Evolutionary conservation across 345 rosid species (phyloP), one percentile per base, ranked within the genome.

Genomic region (Noccaea caerulescens): DNA sequence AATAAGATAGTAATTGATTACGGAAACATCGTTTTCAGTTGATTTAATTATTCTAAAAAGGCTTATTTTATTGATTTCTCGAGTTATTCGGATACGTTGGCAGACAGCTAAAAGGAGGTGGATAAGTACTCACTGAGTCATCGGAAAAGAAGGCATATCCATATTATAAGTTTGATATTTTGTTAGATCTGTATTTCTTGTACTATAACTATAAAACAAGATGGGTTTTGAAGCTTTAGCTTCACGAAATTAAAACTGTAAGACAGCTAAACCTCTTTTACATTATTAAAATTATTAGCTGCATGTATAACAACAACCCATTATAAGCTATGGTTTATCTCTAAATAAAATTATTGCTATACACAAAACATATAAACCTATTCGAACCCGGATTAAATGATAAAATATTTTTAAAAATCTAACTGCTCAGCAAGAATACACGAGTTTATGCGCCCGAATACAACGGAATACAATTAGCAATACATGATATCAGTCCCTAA

Each of bases 51-150:
- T 33, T 7, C 32, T 27, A 8, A n/a, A 9, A 43, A 39, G n/a
- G 46, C 9, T 23, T 68, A 36, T 23, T 69, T 66, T 58, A 50
- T 75, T 43, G 41, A 14, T 57, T 49, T 41, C 3, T 76, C 14
- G 34, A 63, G 10, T 69, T 76, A 76, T 70, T 70, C 67, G 57
- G 52, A 76, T 47, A 63, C 71, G 79, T 70, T 76, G 76, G 76
- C 80, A 64, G 76, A 63, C 80, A 76, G 79, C 79, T 70, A 63
- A 69, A 76, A 76, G 68, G 67, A 47, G 67, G 67, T 76, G 75
- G 76, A 76, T 63, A 56, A 57, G 66, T 69, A 69, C 66, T 76
- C 60, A 76, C 14, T 50, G 76, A 63, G 60, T 56, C 39, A 63
- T 41, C 66, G 46, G 30, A 27, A 27, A 49, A 57, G 38, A 64